Evolutionary conservation across 1,284 basidiomycete genomes (phyloP).

Genomic region (Pisolithus thermaeus): DNA sequence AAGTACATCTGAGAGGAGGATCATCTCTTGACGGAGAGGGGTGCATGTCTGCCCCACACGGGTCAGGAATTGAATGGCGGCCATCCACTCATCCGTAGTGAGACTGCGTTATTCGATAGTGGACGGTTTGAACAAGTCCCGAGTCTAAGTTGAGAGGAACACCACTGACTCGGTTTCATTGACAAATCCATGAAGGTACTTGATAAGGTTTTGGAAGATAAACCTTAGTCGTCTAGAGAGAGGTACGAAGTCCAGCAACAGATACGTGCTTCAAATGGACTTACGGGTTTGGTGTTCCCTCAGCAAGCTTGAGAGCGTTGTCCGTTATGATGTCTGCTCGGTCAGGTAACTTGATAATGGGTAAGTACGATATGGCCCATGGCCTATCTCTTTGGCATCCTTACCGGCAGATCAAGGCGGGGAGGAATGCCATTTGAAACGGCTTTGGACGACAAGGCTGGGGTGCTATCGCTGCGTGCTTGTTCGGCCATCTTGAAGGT

Average conservation of each 20-base stretch:
- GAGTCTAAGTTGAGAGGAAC: background rate
- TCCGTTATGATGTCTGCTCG: slow-evolving; percentile 50
- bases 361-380: background rate
- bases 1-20: slow-evolving; percentile 74
- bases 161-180: slow-evolving; percentile 53
- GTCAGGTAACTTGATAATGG: slow-evolving; percentile 39
- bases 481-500: background rate
- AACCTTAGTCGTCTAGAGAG: slow-evolving; percentile 37
- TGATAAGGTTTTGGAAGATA: slow-evolving; percentile 44
- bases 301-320: slow-evolving; percentile 46
- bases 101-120: slow-evolving; percentile 33
- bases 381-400: background rate
- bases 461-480: slow-evolving; percentile 2
- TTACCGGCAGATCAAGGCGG: slow-evolving; percentile 30
- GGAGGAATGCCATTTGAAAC: slow-evolving; percentile 28
- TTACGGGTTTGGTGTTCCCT: slow-evolving; percentile 38
- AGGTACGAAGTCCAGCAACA: background rate
- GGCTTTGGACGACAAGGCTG: slow-evolving; percentile 13
- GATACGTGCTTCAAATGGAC: slow-evolving; percentile 19
- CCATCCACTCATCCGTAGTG: slow-evolving; percentile 84
- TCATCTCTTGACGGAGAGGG: slow-evolving; percentile 76
- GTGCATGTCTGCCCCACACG: slow-evolving; percentile 68
- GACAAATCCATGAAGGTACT: slow-evolving; percentile 68
- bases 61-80: slow-evolving; percentile 72
- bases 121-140: background rate